phyloP scores from a whole-genome alignment of 305 asterid genomes.

The Solanum hybrid region DNA sequence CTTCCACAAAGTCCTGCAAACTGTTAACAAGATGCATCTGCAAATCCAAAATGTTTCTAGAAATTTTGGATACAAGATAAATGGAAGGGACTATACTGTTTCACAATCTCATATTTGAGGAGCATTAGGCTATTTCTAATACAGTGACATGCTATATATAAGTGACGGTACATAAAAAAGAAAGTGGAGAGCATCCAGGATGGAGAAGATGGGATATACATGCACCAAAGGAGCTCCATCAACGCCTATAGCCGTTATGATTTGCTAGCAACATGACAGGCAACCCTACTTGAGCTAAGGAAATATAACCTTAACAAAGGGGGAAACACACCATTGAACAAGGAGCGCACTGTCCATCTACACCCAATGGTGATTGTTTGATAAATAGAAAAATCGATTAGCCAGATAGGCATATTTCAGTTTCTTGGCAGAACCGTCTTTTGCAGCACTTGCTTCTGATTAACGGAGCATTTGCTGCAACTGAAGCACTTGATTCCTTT shows the following conservation, averaged over 20 bases:
- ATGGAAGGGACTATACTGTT: neutral
- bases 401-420: neutral
- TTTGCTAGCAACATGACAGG: neutral
- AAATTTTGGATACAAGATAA: neutral
- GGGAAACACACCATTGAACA: neutral
- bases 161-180: neutral
- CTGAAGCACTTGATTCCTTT: slow-evolving; percentile 77
- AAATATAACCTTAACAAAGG: neutral
- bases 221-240: neutral
- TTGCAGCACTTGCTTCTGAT: slow-evolving; percentile 14
- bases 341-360: neutral
- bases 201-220: neutral
- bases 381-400: neutral
- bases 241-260: neutral
- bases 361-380: neutral
- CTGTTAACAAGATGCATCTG: neutral
- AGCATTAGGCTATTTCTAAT: neutral
- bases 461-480: slow-evolving; percentile 92
- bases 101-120: neutral
- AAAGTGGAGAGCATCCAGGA: neutral
- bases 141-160: neutral
- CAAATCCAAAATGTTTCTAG: neutral
- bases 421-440: neutral
- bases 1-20: neutral
- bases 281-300: neutral